A percentile compares a stretch with the other conserved stretches of the same genome.
Evolutionary conservation across 306 rosid genomes (phyloP).

Genomic region (Sesbania bispinosa): DNA sequence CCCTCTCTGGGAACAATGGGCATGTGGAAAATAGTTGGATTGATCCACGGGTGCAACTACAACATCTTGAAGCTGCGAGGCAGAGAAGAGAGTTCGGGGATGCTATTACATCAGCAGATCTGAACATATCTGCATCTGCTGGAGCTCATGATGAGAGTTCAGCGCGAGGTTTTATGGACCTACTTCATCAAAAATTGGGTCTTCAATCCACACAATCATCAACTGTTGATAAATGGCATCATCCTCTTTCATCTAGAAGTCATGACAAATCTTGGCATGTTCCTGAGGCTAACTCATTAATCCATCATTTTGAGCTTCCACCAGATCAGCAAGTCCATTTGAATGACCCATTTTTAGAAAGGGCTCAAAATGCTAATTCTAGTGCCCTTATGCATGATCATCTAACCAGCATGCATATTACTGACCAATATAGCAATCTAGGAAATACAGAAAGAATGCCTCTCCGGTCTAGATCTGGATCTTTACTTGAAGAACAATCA

Average conservation of each 20-base stretch:
- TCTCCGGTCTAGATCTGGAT: conserved; percentile 45
- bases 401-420: conserved; percentile 29
- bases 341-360: conserved; percentile 40
- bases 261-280: conserved; percentile 41
- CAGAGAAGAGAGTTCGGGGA: conserved; percentile 45
- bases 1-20: conserved; percentile 44
- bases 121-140: conserved; percentile 39
- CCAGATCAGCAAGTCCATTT: conserved; percentile 46
- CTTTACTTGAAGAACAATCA: conserved; percentile 46
- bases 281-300: conserved; percentile 39
- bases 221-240: conserved; percentile 46
- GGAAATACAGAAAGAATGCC: conserved; percentile 42
- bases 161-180: conserved; percentile 40
- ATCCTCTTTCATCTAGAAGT: conserved; percentile 47
- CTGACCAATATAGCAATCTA: conserved; percentile 44
- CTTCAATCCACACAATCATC: conserved; percentile 39
- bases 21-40: conserved; percentile 44
- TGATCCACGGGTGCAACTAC: conserved; percentile 37
- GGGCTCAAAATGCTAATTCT: conserved; percentile 37
- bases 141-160: conserved; percentile 47
- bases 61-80: conserved; percentile 47
- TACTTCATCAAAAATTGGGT: conserved; percentile 48
- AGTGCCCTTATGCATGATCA: conserved; percentile 46
- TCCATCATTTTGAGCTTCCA: conserved; percentile 47
- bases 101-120: conserved; percentile 28